Evolutionary conservation across 192 early-diverging fungal genomes (phyloP), one percentile per base, ranked within the genome.

Genomic region (Borealophlyctis nickersoniae): DNA sequence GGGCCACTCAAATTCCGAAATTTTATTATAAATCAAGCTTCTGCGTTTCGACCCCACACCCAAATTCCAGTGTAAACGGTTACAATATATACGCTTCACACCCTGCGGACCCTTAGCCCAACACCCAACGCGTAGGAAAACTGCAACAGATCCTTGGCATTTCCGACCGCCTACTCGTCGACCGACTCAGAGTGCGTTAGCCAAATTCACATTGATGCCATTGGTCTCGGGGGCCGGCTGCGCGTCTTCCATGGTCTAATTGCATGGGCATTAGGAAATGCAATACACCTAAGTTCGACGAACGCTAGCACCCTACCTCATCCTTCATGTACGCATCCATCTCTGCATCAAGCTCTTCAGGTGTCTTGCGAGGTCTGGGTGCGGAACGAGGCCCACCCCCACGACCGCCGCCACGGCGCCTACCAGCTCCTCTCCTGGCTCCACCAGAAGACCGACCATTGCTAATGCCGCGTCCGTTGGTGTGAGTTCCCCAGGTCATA

Each of bases 251-350:
- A 61, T 59, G 32, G 24, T 33, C 58, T 59, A 36, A 9, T 54
- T 19, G 39, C 19, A 7, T 7, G 19, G 39, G 39, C 9, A 45
- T 13, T 7, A 19, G 39, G 19, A 13, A 45, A 45, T 45, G 39
- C 39, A 45, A 45, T 19, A 45, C 9, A 45, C 7, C 39, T 13
- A 45, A 45, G 39, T 45, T 13, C 39, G 19, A 45, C n/a, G 39
- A 55, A 55, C 19, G 53, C 13, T 2, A 29, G 13, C 16, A 55
- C 19, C 1, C 48, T 49, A 23, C 66, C 22, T 60, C 66, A 51
- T 70, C 73, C 48, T 70, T 69, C 79, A 81, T 81, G 61, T 81
- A 81, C 16, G 73, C 65, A 30, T 74, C 79, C 75, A 81, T 74
- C 29, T 81, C 79, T 14, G 75, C 75, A 60, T 77, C 79, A 13